These are phyloP conservation scores for Neospermospora avenae DNA, from an alignment of 2,329 filamentous ascomycete genomes.

Conservation along the genomic window DNA sequence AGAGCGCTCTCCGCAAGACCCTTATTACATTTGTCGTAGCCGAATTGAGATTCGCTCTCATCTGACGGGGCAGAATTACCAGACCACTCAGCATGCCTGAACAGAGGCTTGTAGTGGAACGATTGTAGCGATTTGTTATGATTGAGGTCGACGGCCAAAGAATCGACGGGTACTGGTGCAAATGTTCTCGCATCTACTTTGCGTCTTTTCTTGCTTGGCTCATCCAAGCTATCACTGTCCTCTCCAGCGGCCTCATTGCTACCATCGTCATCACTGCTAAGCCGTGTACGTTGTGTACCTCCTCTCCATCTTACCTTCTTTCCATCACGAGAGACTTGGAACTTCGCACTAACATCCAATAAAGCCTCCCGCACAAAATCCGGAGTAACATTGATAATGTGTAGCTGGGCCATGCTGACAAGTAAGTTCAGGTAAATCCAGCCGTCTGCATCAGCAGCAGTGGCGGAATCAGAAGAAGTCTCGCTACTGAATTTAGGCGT, in stretches of 20 bases:
- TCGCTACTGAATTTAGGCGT: constrained; percentile 53
- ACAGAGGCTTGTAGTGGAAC: constrained; percentile 64
- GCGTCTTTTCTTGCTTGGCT: constrained; percentile 25
- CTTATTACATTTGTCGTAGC: not conserved
- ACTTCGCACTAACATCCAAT: constrained; percentile 65
- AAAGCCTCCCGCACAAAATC: constrained; percentile 74
- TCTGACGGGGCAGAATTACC: constrained; percentile 45
- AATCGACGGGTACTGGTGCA: constrained; percentile 7
- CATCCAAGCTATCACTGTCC: constrained; percentile 25
- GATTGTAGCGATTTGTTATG: constrained; percentile 39
- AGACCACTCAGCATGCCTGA: constrained; percentile 49
- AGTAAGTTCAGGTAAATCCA: constrained; percentile 84
- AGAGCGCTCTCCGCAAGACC: not conserved
- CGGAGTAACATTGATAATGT: constrained; percentile 78
- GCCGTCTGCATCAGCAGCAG: constrained; percentile 62
- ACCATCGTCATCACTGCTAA: constrained; percentile 60
- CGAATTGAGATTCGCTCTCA: constrained; percentile 41
- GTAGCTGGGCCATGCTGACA: constrained; percentile 77
- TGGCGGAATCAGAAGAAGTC: constrained; percentile 49
- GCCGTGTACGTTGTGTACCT: constrained; percentile 59
- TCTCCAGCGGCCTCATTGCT: constrained; percentile 43
- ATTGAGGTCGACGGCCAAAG: not conserved
- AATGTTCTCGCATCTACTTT: constrained; percentile 25
- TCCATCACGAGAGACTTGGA: constrained; percentile 75
- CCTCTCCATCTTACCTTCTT: constrained; percentile 79